phyloP scores from a whole-genome alignment of 345 rosid genomes.

The Moricandia arvensis region DNA sequence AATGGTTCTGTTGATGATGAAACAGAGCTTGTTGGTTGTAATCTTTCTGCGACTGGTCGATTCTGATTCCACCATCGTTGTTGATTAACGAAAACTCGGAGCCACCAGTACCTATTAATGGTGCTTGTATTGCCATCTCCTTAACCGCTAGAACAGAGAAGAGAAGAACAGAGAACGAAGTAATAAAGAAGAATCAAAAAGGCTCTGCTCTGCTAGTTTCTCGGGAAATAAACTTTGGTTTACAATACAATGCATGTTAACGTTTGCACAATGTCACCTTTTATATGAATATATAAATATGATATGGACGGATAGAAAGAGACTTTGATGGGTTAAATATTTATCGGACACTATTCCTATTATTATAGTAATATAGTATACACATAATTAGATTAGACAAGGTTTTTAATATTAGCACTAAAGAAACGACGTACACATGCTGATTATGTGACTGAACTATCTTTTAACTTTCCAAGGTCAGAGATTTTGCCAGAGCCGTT shows the following conservation, averaged over 20 bases:
- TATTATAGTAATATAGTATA: too few species aligned
- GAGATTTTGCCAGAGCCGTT: conserved; percentile 60
- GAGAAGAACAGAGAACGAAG: neutral
- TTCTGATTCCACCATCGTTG: conserved; percentile 44
- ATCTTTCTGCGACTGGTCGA: conserved; percentile 29
- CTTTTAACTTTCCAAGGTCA: conserved; percentile 56
- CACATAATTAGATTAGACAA: too few species aligned
- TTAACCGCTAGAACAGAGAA: conserved; percentile 7
- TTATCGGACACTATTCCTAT: conserved; percentile 17
- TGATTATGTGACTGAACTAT: conserved; percentile 81
- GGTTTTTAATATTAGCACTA: neutral
- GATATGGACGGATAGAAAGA: conserved; percentile 12
- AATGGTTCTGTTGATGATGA: conserved; percentile 20
- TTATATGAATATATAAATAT: neutral
- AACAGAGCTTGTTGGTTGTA: conserved; percentile 41
- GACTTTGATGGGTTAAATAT: conserved; percentile 30
- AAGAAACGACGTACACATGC: conserved; percentile 80
- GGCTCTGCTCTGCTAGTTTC: conserved; percentile 10
- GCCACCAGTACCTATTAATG: conserved; percentile 21
- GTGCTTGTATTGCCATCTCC: conserved; percentile 68
- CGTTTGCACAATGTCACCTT: conserved; percentile 14
- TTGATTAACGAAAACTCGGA: conserved; percentile 44
- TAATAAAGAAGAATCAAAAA: conserved; percentile 17
- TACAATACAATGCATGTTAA: conserved; percentile 36
- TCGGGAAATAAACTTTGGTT: conserved; percentile 26